Evolutionary conservation across 768 basidiomycete genomes (phyloP).

Genomic region (Suillus subaureus): DNA sequence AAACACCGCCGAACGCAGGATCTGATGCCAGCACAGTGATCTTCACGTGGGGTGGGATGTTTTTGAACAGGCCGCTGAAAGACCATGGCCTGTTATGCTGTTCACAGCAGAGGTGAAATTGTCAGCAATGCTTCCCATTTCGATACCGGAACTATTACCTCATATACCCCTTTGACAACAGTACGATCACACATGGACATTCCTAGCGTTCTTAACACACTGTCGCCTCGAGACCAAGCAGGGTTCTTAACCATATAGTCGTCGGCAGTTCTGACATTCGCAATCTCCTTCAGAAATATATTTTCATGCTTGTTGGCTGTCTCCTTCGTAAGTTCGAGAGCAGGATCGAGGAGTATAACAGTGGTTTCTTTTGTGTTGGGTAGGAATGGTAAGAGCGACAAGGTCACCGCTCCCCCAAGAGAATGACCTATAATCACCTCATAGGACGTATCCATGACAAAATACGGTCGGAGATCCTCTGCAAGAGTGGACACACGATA

Average conservation of each 20-base stretch:
- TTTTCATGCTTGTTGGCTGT: background rate
- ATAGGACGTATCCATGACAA: background rate
- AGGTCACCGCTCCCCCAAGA: background rate
- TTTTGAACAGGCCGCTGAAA: background rate
- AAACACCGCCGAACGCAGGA: background rate
- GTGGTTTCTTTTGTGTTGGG: background rate
- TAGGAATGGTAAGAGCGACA: background rate
- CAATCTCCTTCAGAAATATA: background rate
- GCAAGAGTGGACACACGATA: background rate
- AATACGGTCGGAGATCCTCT: background rate
- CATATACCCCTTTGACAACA: background rate
- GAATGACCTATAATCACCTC: background rate
- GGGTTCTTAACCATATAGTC: background rate
- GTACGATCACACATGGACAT: background rate
- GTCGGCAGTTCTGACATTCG: background rate
- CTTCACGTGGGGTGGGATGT: background rate
- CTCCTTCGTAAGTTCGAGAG: background rate
- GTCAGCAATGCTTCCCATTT: background rate
- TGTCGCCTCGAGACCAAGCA: background rate
- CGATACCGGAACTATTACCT: background rate
- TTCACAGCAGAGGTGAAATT: background rate
- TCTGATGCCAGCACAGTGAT: constrained; percentile 2
- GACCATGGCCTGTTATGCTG: background rate
- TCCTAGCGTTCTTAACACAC: background rate
- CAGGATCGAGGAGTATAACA: background rate